These are phyloP conservation scores for Scheffersomyces coipomensis DNA, from an alignment of 805 yeast genomes.

Conservation along the genomic window DNA sequence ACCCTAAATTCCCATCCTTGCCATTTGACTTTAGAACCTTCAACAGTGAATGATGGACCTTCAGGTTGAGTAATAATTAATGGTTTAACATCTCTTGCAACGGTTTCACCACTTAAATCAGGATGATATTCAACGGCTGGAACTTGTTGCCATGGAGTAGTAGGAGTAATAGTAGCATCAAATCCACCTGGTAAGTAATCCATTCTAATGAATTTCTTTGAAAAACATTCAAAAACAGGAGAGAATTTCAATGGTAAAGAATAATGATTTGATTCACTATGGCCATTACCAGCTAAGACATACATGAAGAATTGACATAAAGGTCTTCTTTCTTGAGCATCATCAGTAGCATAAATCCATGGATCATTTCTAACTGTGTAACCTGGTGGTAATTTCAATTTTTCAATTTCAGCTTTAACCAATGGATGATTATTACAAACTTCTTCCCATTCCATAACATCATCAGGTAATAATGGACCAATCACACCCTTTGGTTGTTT, in stretches of 20 bases:
- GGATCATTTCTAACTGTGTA: constrained; percentile 65
- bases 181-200: constrained; percentile 72
- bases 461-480: constrained; percentile 74
- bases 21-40: constrained; percentile 66
- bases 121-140: constrained; percentile 72
- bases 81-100: constrained; percentile 62
- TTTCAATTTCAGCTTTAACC: constrained; percentile 63
- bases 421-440: constrained; percentile 52
- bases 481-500: constrained; percentile 58
- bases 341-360: constrained; percentile 86
- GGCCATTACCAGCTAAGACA: constrained; percentile 58
- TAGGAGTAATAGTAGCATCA: constrained; percentile 58
- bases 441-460: constrained; percentile 53
- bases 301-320: constrained; percentile 75
- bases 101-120: constrained; percentile 55
- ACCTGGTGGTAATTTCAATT: constrained; percentile 60
- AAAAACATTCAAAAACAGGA: constrained; percentile 66
- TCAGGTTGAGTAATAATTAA: constrained; percentile 71
- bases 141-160: constrained; percentile 60
- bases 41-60: constrained; percentile 67
- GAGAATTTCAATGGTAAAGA: constrained; percentile 71
- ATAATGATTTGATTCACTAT: constrained; percentile 73
- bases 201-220: constrained; percentile 63
- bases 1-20: constrained; percentile 83
- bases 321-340: constrained; percentile 56